Percentiles rank a stretch among this genome's conserved stretches.
Evolutionary conservation across 2,329 filamentous ascomycete species (phyloP).

Genomic region (Aspergillus alliaceus): DNA sequence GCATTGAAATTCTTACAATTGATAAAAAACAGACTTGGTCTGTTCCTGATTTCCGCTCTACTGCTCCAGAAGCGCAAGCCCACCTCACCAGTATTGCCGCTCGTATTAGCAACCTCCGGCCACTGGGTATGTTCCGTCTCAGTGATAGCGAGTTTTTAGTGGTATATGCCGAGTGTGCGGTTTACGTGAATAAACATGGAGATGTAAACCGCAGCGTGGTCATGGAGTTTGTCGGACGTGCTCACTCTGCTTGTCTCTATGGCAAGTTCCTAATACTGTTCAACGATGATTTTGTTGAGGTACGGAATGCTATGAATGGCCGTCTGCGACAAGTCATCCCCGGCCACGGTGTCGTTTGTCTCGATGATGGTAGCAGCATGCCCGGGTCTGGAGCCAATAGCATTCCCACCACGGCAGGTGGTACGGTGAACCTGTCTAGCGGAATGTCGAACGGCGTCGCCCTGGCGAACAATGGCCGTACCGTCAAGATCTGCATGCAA

Average conservation of each 20-base stretch:
- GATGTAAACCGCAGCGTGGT: slow-evolving; percentile 92
- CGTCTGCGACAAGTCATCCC: slow-evolving; percentile 91
- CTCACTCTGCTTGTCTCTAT: slow-evolving; percentile 81
- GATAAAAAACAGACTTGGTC: slow-evolving; percentile 97
- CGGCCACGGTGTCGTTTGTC: slow-evolving; percentile 81
- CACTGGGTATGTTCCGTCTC: slow-evolving; percentile 94
- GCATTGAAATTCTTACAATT: slow-evolving; percentile 91
- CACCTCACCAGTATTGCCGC: slow-evolving; percentile 81
- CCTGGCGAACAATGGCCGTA: slow-evolving; percentile 54
- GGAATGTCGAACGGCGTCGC: slow-evolving; percentile 36
- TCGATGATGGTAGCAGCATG: slow-evolving; percentile 70
- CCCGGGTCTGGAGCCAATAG: slow-evolving; percentile 40
- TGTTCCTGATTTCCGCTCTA: slow-evolving; percentile 73
- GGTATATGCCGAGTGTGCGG: slow-evolving; percentile 91
- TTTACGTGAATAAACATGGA: slow-evolving; percentile 97
- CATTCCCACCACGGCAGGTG: slow-evolving; percentile 42
- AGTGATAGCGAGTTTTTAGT: slow-evolving; percentile 90
- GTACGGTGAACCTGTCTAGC: slow-evolving; percentile 26
- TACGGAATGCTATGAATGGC: slow-evolving; percentile 94
- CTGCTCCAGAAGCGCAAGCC: slow-evolving; percentile 56
- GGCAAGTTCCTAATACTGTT: slow-evolving; percentile 91
- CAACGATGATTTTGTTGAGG: slow-evolving; percentile 94
- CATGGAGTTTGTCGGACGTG: slow-evolving; percentile 98
- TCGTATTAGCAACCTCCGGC: slow-evolving; percentile 78
- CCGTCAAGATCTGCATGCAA: slow-evolving; percentile 92